Evolutionary conservation across 352 stramenopile genomes (phyloP).

Genomic region (Globisporangium nodosum): DNA sequence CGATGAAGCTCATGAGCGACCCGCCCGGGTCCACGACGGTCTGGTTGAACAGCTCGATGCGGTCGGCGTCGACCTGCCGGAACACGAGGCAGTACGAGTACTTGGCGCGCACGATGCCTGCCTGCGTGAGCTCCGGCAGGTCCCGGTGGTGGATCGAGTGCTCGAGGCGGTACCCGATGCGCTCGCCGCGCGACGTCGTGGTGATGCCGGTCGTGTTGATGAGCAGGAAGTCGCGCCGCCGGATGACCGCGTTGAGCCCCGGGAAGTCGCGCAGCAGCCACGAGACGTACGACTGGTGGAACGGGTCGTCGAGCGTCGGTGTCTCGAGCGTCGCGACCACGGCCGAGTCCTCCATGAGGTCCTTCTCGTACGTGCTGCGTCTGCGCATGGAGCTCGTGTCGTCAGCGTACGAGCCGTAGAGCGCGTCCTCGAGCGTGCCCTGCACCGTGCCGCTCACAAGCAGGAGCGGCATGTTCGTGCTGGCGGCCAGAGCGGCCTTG

Average conservation of each 20-base stretch:
- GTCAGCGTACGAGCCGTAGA: slow-evolving; percentile 39
- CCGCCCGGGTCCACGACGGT: slow-evolving; percentile 32
- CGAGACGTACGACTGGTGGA: slow-evolving; percentile 45
- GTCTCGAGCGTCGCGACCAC: slow-evolving; percentile 35
- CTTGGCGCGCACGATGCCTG: slow-evolving; percentile 31
- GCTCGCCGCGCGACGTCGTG: slow-evolving; percentile 33
- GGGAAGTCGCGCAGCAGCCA: slow-evolving; percentile 35
- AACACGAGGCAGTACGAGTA: slow-evolving; percentile 39
- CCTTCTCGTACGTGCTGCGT: slow-evolving; percentile 30
- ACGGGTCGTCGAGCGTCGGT: slow-evolving; percentile 42
- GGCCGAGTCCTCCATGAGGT: slow-evolving; percentile 48
- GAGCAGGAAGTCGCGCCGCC: slow-evolving; percentile 35
- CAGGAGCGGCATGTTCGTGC: slow-evolving; percentile 33
- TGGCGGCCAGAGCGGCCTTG: slow-evolving; percentile 33
- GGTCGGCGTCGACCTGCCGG: slow-evolving; percentile 27
- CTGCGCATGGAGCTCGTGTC: slow-evolving; percentile 30
- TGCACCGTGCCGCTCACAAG: slow-evolving; percentile 21
- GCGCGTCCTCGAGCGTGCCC: slow-evolving; percentile 42
- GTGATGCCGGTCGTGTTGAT: slow-evolving; percentile 37
- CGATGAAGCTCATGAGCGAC: slow-evolving; percentile 30
- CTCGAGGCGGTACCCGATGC: slow-evolving; percentile 34
- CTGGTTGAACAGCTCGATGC: slow-evolving; percentile 39
- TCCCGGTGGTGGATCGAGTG: slow-evolving; percentile 55
- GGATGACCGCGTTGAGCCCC: slow-evolving; percentile 27
- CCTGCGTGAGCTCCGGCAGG: slow-evolving; percentile 29